Conservation (phyloP, 1,284 basidiomycete genomes). For the Puccinia coronata region DNA sequence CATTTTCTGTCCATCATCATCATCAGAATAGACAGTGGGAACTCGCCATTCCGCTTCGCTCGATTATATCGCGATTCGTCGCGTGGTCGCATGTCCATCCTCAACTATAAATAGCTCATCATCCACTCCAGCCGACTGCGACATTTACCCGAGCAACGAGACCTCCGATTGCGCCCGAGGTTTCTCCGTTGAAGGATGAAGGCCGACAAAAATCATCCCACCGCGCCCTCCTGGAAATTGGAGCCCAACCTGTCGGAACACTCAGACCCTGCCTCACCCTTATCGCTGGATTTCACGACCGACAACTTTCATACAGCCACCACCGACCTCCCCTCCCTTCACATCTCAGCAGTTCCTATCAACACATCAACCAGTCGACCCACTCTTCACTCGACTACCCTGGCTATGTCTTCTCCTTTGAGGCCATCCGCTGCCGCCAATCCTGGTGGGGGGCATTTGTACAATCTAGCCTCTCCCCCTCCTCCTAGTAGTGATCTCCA, state of each 20-base stretch:
- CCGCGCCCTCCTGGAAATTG: not conserved
- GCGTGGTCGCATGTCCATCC: not conserved
- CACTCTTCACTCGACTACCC: not conserved
- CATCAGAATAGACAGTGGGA: too few relatives aligned
- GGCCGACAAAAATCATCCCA: not conserved
- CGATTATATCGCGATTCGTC: not conserved
- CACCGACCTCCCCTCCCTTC: not conserved
- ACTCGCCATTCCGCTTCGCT: not conserved
- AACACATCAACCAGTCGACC: not conserved
- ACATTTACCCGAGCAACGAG: not conserved
- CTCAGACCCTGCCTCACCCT: not conserved
- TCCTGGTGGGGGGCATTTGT: not conserved
- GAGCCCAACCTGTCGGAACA: not conserved
- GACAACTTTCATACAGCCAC: not conserved
- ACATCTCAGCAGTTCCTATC: not conserved
- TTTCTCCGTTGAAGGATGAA: not conserved
- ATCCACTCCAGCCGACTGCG: not conserved
- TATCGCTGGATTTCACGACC: not conserved
- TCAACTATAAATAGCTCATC: not conserved
- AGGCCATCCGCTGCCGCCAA: not conserved
- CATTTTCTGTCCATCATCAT: too few relatives aligned
- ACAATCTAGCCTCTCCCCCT: not conserved
- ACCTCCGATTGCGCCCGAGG: not conserved
- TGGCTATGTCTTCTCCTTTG: not conserved
- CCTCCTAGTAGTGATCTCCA: not conserved